Conservation (phyloP, 2,329 filamentous ascomycete genomes). For the Cladosporium colombiae region DNA sequence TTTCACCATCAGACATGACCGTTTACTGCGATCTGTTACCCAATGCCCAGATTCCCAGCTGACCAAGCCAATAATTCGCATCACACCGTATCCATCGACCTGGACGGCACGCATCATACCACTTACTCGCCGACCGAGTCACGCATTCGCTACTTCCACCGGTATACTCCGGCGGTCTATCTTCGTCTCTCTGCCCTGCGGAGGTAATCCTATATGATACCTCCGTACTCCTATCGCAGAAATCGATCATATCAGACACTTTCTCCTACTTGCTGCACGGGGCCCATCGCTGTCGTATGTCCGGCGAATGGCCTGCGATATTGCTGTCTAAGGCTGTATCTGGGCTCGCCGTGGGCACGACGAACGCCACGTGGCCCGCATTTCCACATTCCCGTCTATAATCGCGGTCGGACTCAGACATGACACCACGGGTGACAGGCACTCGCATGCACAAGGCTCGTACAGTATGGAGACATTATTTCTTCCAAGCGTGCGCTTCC, state of each 20-base stretch:
- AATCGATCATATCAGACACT: not conserved
- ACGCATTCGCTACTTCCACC: not conserved
- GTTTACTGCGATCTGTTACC: not conserved
- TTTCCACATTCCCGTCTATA: not conserved
- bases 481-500: not conserved
- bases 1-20: not conserved
- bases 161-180: not conserved
- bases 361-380: conserved; percentile 4
- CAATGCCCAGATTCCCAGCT: not conserved
- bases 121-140: not conserved
- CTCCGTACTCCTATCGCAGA: not conserved
- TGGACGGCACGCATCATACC: not conserved
- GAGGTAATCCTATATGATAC: too few species aligned
- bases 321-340: conserved; percentile 8
- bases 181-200: not conserved
- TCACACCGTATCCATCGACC: not conserved
- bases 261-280: not conserved
- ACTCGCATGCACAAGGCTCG: not conserved
- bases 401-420: not conserved
- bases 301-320: not conserved
- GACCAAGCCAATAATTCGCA: not conserved
- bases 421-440: not conserved
- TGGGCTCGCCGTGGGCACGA: not conserved
- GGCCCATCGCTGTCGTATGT: not conserved
- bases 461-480: not conserved